A percentile compares a stretch with the other conserved stretches of the same genome.
These are phyloP conservation scores for Moniliophthora roreri DNA, from an alignment of 1,284 basidiomycete species.

Conservation along the genomic window DNA sequence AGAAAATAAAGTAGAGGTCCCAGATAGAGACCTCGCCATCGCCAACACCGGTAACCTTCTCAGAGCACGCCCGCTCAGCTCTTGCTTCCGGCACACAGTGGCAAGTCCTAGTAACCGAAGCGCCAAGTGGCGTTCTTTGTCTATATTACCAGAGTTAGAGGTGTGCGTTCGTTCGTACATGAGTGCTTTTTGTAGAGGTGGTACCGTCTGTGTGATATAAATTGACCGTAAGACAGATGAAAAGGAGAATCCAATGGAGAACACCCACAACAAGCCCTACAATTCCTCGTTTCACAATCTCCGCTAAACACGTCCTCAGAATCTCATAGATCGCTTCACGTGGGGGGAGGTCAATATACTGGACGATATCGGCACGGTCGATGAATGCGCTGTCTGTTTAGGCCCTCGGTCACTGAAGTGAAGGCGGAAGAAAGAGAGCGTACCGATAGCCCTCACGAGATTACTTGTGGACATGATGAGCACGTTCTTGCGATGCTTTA, in stretches of 20 bases:
- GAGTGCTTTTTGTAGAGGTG: conserved; percentile 59
- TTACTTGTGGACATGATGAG: conserved; percentile 98
- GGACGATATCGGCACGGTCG: conserved; percentile 95
- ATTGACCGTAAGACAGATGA: neutral
- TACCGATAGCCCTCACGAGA: conserved; percentile 91
- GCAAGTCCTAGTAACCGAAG: conserved; percentile 67
- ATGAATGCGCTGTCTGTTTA: conserved; percentile 87
- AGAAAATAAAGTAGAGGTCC: too few relatives aligned
- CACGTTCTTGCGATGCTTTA: conserved; percentile 91
- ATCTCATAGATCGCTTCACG: conserved; percentile 94
- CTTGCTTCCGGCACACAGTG: conserved; percentile 65
- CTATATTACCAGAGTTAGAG: conserved; percentile 14
- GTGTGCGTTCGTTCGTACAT: conserved; percentile 47
- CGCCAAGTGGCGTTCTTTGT: conserved; percentile 42
- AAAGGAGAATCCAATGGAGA: conserved; percentile 1
- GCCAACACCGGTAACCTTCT: conserved; percentile 91
- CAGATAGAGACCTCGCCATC: conserved; percentile 47
- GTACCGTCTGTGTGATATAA: conserved; percentile 49
- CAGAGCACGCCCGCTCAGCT: conserved; percentile 89
- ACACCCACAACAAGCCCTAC: conserved; percentile 55
- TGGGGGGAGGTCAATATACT: conserved; percentile 91
- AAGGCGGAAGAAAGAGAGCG: conserved; percentile 18
- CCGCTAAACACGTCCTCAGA: conserved; percentile 78
- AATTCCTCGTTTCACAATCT: conserved; percentile 78
- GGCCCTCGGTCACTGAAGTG: neutral